A percentile compares a stretch with the other conserved stretches of the same genome.
Evolutionary conservation across 495 filamentous ascomycete species (phyloP).

Genomic region (Daldinia childiae): DNA sequence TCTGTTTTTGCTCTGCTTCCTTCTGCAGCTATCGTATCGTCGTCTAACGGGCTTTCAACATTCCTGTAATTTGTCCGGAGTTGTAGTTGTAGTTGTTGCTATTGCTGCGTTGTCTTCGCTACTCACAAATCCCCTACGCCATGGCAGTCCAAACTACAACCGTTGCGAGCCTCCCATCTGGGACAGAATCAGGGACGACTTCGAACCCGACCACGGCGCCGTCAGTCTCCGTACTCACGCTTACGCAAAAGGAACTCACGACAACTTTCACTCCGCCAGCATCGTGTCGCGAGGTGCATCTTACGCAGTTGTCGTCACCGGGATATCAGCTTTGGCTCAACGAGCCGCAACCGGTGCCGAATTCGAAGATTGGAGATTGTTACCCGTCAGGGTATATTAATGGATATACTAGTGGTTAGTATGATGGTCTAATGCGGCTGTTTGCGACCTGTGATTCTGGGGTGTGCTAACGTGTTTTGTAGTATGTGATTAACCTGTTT

Average conservation of each 20-base stretch:
- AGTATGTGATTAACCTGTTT: conserved; percentile 17
- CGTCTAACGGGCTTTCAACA: too few relatives aligned
- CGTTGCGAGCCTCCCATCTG: neutral
- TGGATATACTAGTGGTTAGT: conserved; percentile 41
- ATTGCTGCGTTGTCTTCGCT: neutral
- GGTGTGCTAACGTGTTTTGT: conserved; percentile 18
- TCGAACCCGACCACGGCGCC: conserved; percentile 9
- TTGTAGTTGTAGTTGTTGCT: too few relatives aligned
- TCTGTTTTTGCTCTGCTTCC: neutral
- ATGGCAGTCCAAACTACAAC: conserved; percentile 9
- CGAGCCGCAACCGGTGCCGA: conserved; percentile 33
- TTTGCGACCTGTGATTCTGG: neutral
- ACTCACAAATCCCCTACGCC: neutral
- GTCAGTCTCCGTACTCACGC: conserved; percentile 22
- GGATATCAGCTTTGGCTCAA: conserved; percentile 38
- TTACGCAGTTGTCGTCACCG: conserved; percentile 35
- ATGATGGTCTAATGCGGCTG: neutral
- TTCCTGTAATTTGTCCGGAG: neutral
- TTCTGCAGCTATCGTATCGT: too few relatives aligned
- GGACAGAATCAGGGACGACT: neutral
- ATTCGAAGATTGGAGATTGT: conserved; percentile 33
- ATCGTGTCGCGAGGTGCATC: conserved; percentile 34
- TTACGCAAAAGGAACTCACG: conserved; percentile 33
- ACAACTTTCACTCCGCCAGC: conserved; percentile 37
- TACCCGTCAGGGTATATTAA: conserved; percentile 31